These are phyloP conservation scores for Gyrodon lividus DNA, from an alignment of 768 basidiomycete genomes.

Conservation along the genomic window DNA sequence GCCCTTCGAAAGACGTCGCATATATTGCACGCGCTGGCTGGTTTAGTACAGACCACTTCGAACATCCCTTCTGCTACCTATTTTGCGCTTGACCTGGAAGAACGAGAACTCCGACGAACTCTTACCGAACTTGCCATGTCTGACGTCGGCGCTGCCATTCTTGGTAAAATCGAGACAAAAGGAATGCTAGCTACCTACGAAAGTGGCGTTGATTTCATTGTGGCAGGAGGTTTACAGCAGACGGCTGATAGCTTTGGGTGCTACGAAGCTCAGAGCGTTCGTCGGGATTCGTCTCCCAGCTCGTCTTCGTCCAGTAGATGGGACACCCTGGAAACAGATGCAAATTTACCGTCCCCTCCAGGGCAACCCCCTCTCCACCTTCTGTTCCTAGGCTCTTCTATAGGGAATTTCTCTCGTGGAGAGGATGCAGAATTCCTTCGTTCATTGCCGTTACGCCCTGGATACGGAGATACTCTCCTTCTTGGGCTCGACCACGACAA, in stretches of 20 bases:
- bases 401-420: slow-evolving; percentile 84
- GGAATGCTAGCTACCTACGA: slow-evolving; percentile 94
- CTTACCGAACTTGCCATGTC: slow-evolving; percentile 65
- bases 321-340: not conserved
- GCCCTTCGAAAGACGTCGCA: slow-evolving; percentile 88
- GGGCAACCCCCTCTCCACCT: slow-evolving; percentile 68
- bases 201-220: slow-evolving; percentile 78
- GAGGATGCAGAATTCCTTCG: slow-evolving; percentile 73
- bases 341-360: slow-evolving; percentile 44
- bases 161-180: slow-evolving; percentile 73
- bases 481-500: slow-evolving; percentile 91
- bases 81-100: slow-evolving; percentile 92
- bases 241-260: not conserved
- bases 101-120: slow-evolving; percentile 79
- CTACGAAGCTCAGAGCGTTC: slow-evolving; percentile 11
- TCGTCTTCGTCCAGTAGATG: slow-evolving; percentile 32
- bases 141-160: slow-evolving; percentile 56
- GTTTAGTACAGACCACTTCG: slow-evolving; percentile 39
- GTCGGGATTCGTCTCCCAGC: slow-evolving; percentile 39
- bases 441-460: slow-evolving; percentile 73
- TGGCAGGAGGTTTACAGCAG: slow-evolving; percentile 36
- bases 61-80: slow-evolving; percentile 63
- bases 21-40: slow-evolving; percentile 70
- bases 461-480: slow-evolving; percentile 77
- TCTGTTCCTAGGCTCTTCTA: slow-evolving; percentile 86